phyloP scores from a whole-genome alignment of 2,329 filamentous ascomycete genomes.

The Chaetomiaceae sp. region DNA sequence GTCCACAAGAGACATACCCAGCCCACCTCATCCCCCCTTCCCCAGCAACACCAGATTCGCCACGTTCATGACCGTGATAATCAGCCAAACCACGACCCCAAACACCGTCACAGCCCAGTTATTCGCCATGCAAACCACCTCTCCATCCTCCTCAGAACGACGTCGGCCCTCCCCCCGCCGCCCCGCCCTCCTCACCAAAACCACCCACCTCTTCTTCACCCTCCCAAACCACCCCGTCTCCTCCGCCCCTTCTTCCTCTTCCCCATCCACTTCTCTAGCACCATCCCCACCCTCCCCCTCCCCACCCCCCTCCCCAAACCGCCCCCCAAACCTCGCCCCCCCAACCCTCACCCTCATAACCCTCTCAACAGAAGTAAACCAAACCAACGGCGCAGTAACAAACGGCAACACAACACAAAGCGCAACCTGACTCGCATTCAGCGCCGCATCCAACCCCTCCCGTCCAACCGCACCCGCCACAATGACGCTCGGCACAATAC shows the following conservation, averaged over 20 bases:
- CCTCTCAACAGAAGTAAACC: conserved; percentile 27
- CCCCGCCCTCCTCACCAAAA: conserved; percentile 1
- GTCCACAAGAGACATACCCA: not conserved
- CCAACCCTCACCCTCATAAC: conserved; percentile 27
- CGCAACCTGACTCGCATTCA: conserved; percentile 24
- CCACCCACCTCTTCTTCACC: no score
- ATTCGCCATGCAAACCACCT: conserved; percentile 62
- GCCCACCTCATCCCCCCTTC: not conserved
- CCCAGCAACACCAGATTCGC: conserved; percentile 67
- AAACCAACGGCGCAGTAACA: conserved; percentile 30
- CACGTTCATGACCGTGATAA: conserved; percentile 70
- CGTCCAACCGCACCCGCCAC: conserved; percentile 30
- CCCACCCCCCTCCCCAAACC: not conserved
- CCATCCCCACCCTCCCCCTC: not conserved
- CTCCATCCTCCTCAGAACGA: not conserved
- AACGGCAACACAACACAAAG: conserved; percentile 30
- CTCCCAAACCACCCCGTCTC: not conserved
- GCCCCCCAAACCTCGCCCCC: conserved; percentile 12
- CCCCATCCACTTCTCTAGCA: not conserved
- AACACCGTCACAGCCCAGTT: conserved; percentile 54
- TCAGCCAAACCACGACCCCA: conserved; percentile 55
- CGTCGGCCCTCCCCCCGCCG: conserved; percentile 31
- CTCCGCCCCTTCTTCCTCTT: not conserved
- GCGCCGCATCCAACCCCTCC: conserved; percentile 26
- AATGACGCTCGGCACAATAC: conserved; percentile 30